These are phyloP conservation scores for Chloromonas sp. DNA, from an alignment of 163 green algal genomes.

Conservation along the genomic window DNA sequence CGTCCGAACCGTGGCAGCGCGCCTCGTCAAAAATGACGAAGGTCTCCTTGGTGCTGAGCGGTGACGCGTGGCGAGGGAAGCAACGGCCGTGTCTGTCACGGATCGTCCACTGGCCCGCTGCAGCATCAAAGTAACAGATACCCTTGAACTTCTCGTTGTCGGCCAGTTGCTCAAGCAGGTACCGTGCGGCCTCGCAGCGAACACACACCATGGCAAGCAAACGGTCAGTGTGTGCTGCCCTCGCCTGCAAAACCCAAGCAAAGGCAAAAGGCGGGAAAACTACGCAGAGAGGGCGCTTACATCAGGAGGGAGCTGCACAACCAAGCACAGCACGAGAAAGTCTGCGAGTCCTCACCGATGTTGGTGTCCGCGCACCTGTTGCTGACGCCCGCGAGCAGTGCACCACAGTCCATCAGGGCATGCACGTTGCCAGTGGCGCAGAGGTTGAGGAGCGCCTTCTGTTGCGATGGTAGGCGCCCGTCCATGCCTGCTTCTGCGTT, in stretches of 20 bases:
- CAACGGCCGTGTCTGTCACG: conserved; percentile 23
- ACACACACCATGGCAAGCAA: background rate
- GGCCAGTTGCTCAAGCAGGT: conserved; percentile 21
- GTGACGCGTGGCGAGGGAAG: conserved; percentile 17
- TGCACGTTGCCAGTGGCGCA: conserved; percentile 16
- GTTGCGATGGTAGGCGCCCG: background rate
- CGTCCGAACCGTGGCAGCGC: conserved; percentile 46
- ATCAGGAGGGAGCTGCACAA: no score
- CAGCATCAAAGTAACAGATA: conserved; percentile 35
- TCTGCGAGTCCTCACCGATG: no score
- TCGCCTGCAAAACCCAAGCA: background rate
- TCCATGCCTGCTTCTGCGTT: background rate
- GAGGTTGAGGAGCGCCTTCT: conserved; percentile 11
- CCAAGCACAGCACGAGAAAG: no score
- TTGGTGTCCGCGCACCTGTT: conserved; percentile 23
- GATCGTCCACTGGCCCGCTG: conserved; percentile 28
- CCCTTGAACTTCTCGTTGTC: background rate
- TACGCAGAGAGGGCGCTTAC: no score
- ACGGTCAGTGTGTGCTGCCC: background rate
- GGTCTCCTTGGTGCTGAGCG: conserved; percentile 30
- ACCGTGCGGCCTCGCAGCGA: conserved; percentile 14
- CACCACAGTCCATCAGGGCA: conserved; percentile 48
- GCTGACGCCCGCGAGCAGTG: conserved; percentile 40
- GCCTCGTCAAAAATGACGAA: conserved; percentile 53
- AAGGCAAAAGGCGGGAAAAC: no score